phyloP scores from a whole-genome alignment of 257 asterid species.

The Gentiana dahurica region DNA sequence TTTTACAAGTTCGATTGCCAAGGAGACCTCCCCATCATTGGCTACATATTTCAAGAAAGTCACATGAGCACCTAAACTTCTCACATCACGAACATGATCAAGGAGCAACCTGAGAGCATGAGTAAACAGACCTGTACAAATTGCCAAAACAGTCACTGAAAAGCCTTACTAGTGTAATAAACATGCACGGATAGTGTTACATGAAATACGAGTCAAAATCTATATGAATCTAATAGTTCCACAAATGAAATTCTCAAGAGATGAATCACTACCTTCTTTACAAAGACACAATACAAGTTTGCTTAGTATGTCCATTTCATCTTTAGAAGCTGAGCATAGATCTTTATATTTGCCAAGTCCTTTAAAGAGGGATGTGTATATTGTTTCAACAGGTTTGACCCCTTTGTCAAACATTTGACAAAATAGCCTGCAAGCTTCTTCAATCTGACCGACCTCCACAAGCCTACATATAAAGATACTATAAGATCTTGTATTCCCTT shows the following conservation, averaged over 20 bases:
- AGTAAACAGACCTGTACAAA: constrained; percentile 39
- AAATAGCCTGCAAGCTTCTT: constrained; percentile 65
- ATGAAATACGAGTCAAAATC: background rate
- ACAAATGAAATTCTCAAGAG: background rate
- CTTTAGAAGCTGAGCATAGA: constrained; percentile 37
- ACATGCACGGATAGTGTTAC: background rate
- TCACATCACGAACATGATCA: constrained; percentile 15
- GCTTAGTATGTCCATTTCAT: constrained; percentile 22
- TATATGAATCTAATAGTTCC: background rate
- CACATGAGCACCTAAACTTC: constrained; percentile 36
- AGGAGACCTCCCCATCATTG: constrained; percentile 31
- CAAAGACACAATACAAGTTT: constrained; percentile 46
- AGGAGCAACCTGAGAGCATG: constrained; percentile 42
- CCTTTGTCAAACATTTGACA: constrained; percentile 61
- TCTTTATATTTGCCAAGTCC: constrained; percentile 51
- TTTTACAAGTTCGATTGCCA: constrained; percentile 47
- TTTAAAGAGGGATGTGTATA: constrained; percentile 41
- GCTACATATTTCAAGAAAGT: constrained; percentile 40
- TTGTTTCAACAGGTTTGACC: constrained; percentile 39
- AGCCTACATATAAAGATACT: constrained; percentile 45
- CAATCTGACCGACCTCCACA: constrained; percentile 43
- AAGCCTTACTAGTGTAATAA: background rate
- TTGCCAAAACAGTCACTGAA: background rate
- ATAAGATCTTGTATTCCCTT: constrained; percentile 53
- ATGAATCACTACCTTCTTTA: constrained; percentile 36